Evolutionary conservation across 2,329 filamentous ascomycete genomes (phyloP), one percentile per base, ranked within the genome.

Genomic region (Neophaeococcomyces aloes): DNA sequence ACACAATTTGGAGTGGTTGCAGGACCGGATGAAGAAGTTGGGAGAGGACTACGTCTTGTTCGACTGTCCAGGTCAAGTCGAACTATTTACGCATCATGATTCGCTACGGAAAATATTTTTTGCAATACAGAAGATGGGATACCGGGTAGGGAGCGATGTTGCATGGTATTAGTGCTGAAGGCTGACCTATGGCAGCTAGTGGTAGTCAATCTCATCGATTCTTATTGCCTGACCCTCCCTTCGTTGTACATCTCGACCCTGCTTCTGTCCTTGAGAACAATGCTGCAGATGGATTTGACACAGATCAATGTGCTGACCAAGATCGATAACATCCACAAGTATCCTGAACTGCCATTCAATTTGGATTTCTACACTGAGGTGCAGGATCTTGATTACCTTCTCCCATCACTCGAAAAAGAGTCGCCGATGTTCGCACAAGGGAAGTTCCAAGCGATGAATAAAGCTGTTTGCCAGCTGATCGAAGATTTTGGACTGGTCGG

Each of bases 351-450:
- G 0, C 86, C 88, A 0, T 95, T 98, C 70, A 94, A 94, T 57
- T 79, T 98, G 47, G 88, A 95, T 53, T 98, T 82, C 64, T 98
- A 96, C 63, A 96, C 91, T 48, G 89, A 98, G 62, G 89, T 96
- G 6, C 88, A 98, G 63, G 87, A 95, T 57, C 75, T 98, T 3
- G 77, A 78, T 17, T 86, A 94, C 54, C 72, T 98, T 10, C 74
- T 91, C 1, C 86, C 87, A 1, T 73, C 81, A 48, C 76, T 98
- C 32, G 80, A 87, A 55, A 73, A 76, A 18, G 91, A 98, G 62
- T 81, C 82, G 1, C 79, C 85, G 0, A 74, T 71, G 4, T 65
- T 82, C 60, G 73, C 74, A 5, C 79, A 76, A 53, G 72, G 76
- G 15, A 95, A 94, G 59, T 96, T 93, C 59, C 75, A 79, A 39